Conservation (phyloP, 2,329 filamentous ascomycete species). For the Chaetomium globosum region DNA sequence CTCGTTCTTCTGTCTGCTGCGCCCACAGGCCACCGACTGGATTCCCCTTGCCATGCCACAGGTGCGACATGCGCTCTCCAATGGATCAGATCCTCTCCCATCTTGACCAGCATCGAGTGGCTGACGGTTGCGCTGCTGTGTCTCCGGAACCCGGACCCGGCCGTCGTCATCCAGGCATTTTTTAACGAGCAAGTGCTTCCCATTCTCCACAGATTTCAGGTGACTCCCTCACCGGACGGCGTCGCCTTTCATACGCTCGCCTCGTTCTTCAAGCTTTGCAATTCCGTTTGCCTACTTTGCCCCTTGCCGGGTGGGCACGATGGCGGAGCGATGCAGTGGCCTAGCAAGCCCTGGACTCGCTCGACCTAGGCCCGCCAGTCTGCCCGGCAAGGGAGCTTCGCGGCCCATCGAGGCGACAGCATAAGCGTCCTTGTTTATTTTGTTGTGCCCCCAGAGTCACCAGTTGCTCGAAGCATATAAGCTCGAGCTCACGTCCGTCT, state of each 20-base stretch:
- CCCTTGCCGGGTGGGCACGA: constrained; percentile 19
- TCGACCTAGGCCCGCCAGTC: background rate
- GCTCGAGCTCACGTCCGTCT: background rate
- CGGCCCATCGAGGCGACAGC: constrained; percentile 16
- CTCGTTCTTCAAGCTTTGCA: constrained; percentile 22
- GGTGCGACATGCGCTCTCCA: background rate
- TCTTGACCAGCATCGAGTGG: constrained; percentile 18
- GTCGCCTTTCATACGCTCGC: constrained; percentile 13
- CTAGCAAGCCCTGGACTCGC: constrained; percentile 16
- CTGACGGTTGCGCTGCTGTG: background rate
- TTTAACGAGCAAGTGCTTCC: constrained; percentile 10
- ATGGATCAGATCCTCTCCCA: background rate
- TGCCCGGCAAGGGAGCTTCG: constrained; percentile 8
- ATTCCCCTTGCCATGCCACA: constrained; percentile 10
- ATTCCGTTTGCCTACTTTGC: constrained; percentile 21
- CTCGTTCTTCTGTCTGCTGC: constrained; percentile 10
- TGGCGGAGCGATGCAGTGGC: constrained; percentile 26
- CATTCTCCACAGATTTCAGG: background rate
- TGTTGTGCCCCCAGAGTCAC: background rate
- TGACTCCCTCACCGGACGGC: constrained; percentile 19
- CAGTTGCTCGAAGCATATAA: constrained; percentile 9
- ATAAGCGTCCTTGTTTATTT: background rate
- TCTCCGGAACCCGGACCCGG: background rate
- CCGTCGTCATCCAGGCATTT: constrained; percentile 5
- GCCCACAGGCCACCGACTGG: constrained; percentile 20